Evolutionary conservation across 106 monocot species (phyloP), one percentile per base, ranked within the genome.

Genomic region (Allium sativum): DNA sequence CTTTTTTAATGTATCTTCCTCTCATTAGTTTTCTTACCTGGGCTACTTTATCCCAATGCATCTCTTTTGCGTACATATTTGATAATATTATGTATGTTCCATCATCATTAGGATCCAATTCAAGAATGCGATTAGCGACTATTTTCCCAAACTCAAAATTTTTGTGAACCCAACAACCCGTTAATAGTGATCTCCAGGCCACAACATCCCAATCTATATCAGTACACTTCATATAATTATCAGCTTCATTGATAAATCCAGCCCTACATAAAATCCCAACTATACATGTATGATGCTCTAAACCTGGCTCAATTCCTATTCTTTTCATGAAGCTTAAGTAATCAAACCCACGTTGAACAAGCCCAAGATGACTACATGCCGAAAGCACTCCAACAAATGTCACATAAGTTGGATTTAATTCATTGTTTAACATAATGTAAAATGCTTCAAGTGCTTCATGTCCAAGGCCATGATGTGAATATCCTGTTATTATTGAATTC

Each of bases 281-380:
- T 3, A 89, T 79, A 55, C 89, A 85, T 42, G 89, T 89, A 64
- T 84, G 76, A 65, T 89, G 89, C 58, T 89, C 84, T 45, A 81
- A 44, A 1, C 78, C 76, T 40, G 89, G 89, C 45, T 0, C 15
- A 60, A 81, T 68, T 44, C 85, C 81, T 13, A 71, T 18, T 18
- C 72, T 48, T 17, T 48, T 75, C 81, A 81, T 81, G 14, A 67
- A 55, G 59, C 76, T 68, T 64, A 89, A 12, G 63, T 89, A 82
- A 62, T 73, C 58, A 73, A 76, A 72, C 4, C 78, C 89, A 68
- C 73, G 56, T 19, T 85, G 59, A 12, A 81, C 78, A 15, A 84
- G 69, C 12, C 84, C 81, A 44, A 85, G 57, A 57, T 78, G 78
- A 0, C 53, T 73, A 72, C 89, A 89, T 8, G 89, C 89, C 19